Evolutionary conservation across 2,329 filamentous ascomycete species (phyloP).

Genomic region (Lachnellula hyalina): DNA sequence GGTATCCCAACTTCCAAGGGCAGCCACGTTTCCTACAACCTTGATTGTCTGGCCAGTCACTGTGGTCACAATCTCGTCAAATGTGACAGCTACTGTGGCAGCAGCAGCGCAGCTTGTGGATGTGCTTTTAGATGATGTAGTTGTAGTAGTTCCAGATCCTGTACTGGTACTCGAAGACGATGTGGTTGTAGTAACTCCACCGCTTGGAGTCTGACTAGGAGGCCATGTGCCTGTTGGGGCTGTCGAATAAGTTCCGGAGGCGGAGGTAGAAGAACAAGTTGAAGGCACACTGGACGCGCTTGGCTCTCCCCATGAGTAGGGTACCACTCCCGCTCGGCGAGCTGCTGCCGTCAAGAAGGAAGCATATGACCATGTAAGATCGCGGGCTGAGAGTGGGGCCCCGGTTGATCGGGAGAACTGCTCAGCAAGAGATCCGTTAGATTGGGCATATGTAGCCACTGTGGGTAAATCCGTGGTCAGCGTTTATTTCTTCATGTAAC

Average conservation of each 20-base stretch:
- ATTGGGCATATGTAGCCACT: constrained; percentile 44
- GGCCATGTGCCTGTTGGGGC: constrained; percentile 44
- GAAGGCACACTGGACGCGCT: constrained; percentile 44
- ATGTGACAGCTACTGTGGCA: constrained; percentile 46
- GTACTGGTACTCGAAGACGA: background rate
- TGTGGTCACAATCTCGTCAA: constrained; percentile 54
- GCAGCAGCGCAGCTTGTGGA: background rate
- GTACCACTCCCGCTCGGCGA: constrained; percentile 50
- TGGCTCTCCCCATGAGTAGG: constrained; percentile 50
- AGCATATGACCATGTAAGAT: constrained; percentile 71
- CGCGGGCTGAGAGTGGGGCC: constrained; percentile 54
- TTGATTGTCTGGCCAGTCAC: constrained; percentile 59
- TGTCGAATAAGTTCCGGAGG: constrained; percentile 46
- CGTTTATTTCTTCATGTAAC: too few species aligned
- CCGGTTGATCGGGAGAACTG: constrained; percentile 55
- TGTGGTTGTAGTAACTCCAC: constrained; percentile 11
- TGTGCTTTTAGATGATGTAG: constrained; percentile 5
- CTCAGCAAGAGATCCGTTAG: constrained; percentile 61
- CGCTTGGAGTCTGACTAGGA: constrained; percentile 29
- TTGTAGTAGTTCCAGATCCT: constrained; percentile 7
- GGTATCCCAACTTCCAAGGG: constrained; percentile 60
- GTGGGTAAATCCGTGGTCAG: too few species aligned
- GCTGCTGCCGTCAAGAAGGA: constrained; percentile 60
- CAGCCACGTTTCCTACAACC: constrained; percentile 52
- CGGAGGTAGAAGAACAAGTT: constrained; percentile 42